A percentile compares a stretch with the other conserved stretches of the same genome.
phyloP scores from a whole-genome alignment of 1,284 basidiomycete species.

The Flammula alnicola region DNA sequence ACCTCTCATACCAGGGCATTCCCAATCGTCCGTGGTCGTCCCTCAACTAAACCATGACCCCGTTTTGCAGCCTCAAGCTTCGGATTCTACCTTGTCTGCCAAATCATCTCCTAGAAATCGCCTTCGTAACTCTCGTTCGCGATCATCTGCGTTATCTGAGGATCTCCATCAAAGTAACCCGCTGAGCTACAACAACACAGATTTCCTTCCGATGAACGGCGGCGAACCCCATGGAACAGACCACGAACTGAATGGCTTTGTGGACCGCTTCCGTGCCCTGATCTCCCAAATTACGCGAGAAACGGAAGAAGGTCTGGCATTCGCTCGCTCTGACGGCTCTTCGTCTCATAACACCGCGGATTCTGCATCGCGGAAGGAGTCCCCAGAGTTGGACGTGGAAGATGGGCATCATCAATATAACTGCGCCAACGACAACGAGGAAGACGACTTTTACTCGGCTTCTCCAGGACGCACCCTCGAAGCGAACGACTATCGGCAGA shows the following conservation, averaged over 20 bases:
- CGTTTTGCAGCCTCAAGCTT: constrained; percentile 15
- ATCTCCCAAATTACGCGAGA: constrained; percentile 55
- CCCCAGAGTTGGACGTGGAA: constrained; percentile 19
- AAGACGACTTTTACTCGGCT: constrained; percentile 24
- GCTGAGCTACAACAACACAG: constrained; percentile 16
- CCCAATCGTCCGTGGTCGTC: constrained; percentile 22
- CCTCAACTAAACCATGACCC: constrained; percentile 16
- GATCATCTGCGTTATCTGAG: constrained; percentile 24
- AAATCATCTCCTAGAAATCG: constrained; percentile 27
- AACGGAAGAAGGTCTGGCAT: constrained; percentile 51
- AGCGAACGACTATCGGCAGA: constrained; percentile 41
- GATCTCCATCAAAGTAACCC: constrained; percentile 11
- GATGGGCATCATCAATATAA: constrained; percentile 18
- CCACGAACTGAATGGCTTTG: constrained; percentile 38
- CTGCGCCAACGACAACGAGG: constrained; percentile 23
- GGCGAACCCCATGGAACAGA: constrained; percentile 10
- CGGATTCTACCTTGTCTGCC: constrained; percentile 27
- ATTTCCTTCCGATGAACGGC: constrained; percentile 18
- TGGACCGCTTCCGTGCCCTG: constrained; percentile 53
- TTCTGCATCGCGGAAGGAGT: constrained; percentile 15
- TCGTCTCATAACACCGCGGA: constrained; percentile 19
- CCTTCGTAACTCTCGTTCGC: constrained; percentile 25
- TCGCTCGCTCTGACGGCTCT: constrained; percentile 36
- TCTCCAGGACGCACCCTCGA: constrained; percentile 15
- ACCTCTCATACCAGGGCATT: constrained; percentile 24